These are phyloP conservation scores for Diplodia mutila DNA, from an alignment of 2,329 filamentous ascomycete genomes.

Conservation along the genomic window DNA sequence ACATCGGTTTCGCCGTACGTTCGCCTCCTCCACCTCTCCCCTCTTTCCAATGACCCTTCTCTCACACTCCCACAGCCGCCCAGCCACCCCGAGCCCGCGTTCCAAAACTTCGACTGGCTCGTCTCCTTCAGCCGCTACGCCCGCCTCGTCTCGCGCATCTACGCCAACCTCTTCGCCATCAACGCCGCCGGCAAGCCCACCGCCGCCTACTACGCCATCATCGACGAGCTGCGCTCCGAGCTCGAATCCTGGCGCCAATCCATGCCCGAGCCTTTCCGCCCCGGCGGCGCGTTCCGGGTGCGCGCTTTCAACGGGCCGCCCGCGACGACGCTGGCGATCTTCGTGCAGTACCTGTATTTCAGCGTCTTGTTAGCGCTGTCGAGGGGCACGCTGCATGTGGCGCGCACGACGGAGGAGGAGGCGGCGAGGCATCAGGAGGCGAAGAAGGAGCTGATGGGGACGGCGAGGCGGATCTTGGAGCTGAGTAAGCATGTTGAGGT, in stretches of 20 bases:
- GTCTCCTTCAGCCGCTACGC: slow-evolving; percentile 36
- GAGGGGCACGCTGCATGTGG: slow-evolving; percentile 37
- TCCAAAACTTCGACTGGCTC: slow-evolving; percentile 45
- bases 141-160: slow-evolving; percentile 41
- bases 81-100: slow-evolving; percentile 36
- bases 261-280: slow-evolving; percentile 38
- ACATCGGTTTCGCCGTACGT: slow-evolving; percentile 40
- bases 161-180: slow-evolving; percentile 42
- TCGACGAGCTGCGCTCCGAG: slow-evolving; percentile 33
- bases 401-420: slow-evolving; percentile 17
- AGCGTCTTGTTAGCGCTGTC: slow-evolving; percentile 38
- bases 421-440: slow-evolving; percentile 27
- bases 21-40: background rate
- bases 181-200: slow-evolving; percentile 29
- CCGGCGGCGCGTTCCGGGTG: slow-evolving; percentile 32
- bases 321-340: slow-evolving; percentile 32
- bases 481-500: slow-evolving; percentile 42
- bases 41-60: background rate
- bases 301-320: slow-evolving; percentile 27
- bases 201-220: slow-evolving; percentile 27
- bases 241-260: slow-evolving; percentile 40
- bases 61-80: slow-evolving; percentile 33
- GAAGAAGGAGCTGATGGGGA: slow-evolving; percentile 37
- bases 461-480: slow-evolving; percentile 40
- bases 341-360: slow-evolving; percentile 40